Evolutionary conservation across 768 basidiomycete genomes (phyloP), one percentile per base, ranked within the genome.

Genomic region (Amyloporia xantha): DNA sequence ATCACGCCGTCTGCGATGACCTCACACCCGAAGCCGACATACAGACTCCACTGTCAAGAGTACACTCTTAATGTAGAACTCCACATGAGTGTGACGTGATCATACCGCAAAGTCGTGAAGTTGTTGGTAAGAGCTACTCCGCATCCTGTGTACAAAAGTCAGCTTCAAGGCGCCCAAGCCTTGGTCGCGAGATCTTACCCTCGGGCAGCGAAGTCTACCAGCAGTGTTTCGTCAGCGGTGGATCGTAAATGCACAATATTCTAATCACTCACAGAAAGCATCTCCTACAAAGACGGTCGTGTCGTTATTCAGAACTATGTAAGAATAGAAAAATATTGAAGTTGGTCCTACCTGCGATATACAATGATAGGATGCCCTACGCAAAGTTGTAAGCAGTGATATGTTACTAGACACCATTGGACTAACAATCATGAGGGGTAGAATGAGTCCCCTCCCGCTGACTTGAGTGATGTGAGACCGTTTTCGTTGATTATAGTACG

Each of bases 21-120:
- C 41, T 57, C 56, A 17, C 40, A 44, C 17, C 21, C 21, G n/a
- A 57, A 51, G 7, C 53, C 56, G n/a, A 50, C 47, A 43, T 57
- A 57, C 15, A 57, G 46, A 33, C 56, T 53, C 56, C 56, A 57
- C 52, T 53, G 12, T 17, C 21, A 13, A 35, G 20, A 10, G n/a
- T 23, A 5, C 19, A 17, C 10, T 33, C 30, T 35, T 19, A 35
- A 5, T 23, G n/a, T 11, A 33, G 38, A 7, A 10, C 9, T 17
- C 5, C 10, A 27, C 42, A 27, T 27, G 7, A 4, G 3, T 15
- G 11, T 12, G 12, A 44, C 13, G 30, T 23, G 19, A 24, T 25
- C 54, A 5, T 28, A 53, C 51, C 10, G 54, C 50, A 19, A 56
- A 47, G 5, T 41, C 17, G 25, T 36, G 49, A 25, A 55, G 23